Percentiles rank a stretch among this genome's conserved stretches.
Conservation (phyloP, 1,139 yeast species). For the Yamadazyma diddensiae region DNA sequence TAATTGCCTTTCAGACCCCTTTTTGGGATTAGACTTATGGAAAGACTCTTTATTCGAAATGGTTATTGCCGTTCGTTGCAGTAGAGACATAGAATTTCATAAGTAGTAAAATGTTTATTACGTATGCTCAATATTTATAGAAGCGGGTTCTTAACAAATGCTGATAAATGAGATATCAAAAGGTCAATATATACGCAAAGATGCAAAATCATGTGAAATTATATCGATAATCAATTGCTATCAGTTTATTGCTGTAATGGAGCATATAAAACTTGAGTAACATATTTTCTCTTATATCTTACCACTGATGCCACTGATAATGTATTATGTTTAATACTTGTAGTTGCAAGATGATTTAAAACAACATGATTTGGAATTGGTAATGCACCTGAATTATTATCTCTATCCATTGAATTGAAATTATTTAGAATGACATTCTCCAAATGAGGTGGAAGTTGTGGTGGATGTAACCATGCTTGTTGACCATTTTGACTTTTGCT, state of each 20-base stretch:
- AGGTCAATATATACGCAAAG: no score
- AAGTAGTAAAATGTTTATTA: no score
- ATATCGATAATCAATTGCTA: background rate
- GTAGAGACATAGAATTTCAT: no score
- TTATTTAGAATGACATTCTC: constrained; percentile 47
- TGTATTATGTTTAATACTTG: constrained; percentile 47
- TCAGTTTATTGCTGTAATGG: constrained; percentile 35
- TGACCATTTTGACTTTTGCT: constrained; percentile 61
- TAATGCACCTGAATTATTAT: constrained; percentile 48
- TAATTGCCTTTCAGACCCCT: no score
- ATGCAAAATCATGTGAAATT: no score
- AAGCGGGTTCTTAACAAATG: no score
- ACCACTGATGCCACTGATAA: constrained; percentile 50
- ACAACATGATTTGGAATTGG: constrained; percentile 51
- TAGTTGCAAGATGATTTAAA: constrained; percentile 47
- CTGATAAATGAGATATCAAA: no score
- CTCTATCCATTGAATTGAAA: constrained; percentile 44
- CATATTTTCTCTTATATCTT: constrained; percentile 46
- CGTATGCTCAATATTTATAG: no score
- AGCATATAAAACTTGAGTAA: constrained; percentile 48
- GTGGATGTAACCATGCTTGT: constrained; percentile 66
- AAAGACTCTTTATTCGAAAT: no score
- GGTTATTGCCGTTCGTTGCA: no score
- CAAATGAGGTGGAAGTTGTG: constrained; percentile 51
- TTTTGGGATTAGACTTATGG: no score